These are phyloP conservation scores for Eutrema yunnanense DNA, from an alignment of 345 rosid genomes.

Conservation along the genomic window DNA sequence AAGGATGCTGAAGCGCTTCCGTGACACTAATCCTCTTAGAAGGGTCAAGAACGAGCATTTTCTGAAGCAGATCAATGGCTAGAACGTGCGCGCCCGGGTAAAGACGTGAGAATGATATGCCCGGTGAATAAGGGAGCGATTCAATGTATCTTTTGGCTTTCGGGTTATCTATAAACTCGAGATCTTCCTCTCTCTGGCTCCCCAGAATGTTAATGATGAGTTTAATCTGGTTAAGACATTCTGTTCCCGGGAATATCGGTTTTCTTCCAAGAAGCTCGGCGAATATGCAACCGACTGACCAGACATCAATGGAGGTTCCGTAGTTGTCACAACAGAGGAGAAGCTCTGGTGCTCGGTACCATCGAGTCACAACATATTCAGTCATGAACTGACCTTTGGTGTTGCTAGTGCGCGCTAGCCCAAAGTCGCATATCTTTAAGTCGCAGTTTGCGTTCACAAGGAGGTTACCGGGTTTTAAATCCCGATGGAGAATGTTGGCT, in stretches of 20 bases:
- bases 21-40: slow-evolving; percentile 75
- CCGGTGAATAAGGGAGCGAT: slow-evolving; percentile 60
- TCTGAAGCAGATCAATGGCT: slow-evolving; percentile 74
- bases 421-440: slow-evolving; percentile 82
- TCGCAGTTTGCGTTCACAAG: slow-evolving; percentile 87
- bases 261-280: slow-evolving; percentile 89
- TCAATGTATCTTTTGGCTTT: slow-evolving; percentile 73
- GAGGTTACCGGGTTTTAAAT: slow-evolving; percentile 87
- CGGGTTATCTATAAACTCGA: slow-evolving; percentile 66
- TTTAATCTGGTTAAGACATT: slow-evolving; percentile 84
- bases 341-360: slow-evolving; percentile 94
- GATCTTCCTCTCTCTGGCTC: slow-evolving; percentile 74
- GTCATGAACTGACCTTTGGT: slow-evolving; percentile 87
- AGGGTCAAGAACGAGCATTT: slow-evolving; percentile 86
- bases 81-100: slow-evolving; percentile 60
- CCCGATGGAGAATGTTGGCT: slow-evolving; percentile 87
- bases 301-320: slow-evolving; percentile 77
- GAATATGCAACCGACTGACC: slow-evolving; percentile 95
- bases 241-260: slow-evolving; percentile 84
- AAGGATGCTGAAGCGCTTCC: slow-evolving; percentile 88
- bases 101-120: slow-evolving; percentile 51
- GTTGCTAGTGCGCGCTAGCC: slow-evolving; percentile 77
- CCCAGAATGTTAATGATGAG: slow-evolving; percentile 76
- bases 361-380: slow-evolving; percentile 82
- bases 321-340: slow-evolving; percentile 89